phyloP scores from a whole-genome alignment of 257 asterid species.

The Salvia splendens region DNA sequence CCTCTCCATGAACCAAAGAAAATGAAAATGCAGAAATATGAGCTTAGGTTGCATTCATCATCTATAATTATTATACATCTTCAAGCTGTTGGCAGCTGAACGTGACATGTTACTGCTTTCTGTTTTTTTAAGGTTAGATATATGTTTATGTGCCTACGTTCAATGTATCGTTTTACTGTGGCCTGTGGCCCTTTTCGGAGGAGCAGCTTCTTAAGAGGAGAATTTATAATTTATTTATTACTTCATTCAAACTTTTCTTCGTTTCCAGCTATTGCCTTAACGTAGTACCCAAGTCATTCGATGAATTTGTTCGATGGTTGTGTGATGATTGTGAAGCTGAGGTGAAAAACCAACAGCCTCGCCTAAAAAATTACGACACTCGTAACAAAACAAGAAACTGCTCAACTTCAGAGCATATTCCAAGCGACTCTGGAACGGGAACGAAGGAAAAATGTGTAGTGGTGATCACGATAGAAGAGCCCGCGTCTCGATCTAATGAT shows the following conservation, averaged over 20 bases:
- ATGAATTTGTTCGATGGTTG: slow-evolving; percentile 60
- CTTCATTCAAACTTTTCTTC: not conserved
- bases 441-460: slow-evolving; percentile 8
- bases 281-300: slow-evolving; percentile 42
- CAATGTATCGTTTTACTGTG: too few species aligned
- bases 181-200: too few species aligned
- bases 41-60: too few species aligned
- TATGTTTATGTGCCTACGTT: too few species aligned
- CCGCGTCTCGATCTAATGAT: not conserved
- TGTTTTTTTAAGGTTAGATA: too few species aligned
- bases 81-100: too few species aligned
- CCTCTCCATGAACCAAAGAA: not conserved
- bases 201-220: too few species aligned
- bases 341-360: not conserved
- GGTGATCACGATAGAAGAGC: slow-evolving; percentile 4
- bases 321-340: slow-evolving; percentile 54
- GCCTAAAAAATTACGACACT: not conserved
- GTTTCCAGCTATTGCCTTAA: slow-evolving; percentile 62
- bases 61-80: too few species aligned
- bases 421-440: not conserved
- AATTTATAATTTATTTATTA: too few species aligned
- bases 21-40: not conserved
- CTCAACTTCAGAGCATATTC: not conserved
- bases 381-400: not conserved
- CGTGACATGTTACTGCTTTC: too few species aligned